Evolutionary conservation across 371 early-diverging fungal species (phyloP), one percentile per base, ranked within the genome.

Genomic region (Umbelopsis sp.): DNA sequence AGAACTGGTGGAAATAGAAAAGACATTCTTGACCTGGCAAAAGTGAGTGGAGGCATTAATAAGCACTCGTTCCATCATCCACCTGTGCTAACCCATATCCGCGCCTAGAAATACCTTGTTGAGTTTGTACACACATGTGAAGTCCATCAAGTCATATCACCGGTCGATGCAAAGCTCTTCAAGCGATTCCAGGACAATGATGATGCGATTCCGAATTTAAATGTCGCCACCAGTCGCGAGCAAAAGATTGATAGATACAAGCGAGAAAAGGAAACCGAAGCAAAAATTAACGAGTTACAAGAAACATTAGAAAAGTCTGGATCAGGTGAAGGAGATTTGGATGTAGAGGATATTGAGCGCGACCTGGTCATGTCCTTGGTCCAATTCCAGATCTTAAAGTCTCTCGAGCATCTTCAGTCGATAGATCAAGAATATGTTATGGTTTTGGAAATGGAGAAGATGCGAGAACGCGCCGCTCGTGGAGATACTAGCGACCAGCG

Each of bases 221-320:
- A 63, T 75, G 65, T 80, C 62, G 70, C 87, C 69, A 80, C 85
- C 71, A 69, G 72, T 48, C 83, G 96, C 22, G 83, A 83, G 24
- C 88, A 87, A 65, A 94, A 93, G 73, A 94, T 95, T 74, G 89
- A 86, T 10, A 83, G 91, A 9, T 93, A 81, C 76, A 93, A 92
- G 65, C 83, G 90, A 20, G 93, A 93, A 71, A 89, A 88, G 70
- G 91, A 80, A 18, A 76, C 84, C 35, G 83, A 87, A 65, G 74
- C 76, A 45, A 85, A 85, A 65, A 77, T 92, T 48, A 74, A 87
- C 67, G 72, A 80, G 22, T 72, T 86, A 22, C 80, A 85, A 24
- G 41, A 52, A 50, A 71, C 71, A 35, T 20, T 77, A 25, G 72
- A 76, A 29, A 63, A 52, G n/a, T 44, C 70, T 3, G 35, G 50